Percentiles rank a stretch among this genome's conserved stretches.
Evolutionary conservation across 805 yeast genomes (phyloP).

Genomic region (Starmerella bacillaris): DNA sequence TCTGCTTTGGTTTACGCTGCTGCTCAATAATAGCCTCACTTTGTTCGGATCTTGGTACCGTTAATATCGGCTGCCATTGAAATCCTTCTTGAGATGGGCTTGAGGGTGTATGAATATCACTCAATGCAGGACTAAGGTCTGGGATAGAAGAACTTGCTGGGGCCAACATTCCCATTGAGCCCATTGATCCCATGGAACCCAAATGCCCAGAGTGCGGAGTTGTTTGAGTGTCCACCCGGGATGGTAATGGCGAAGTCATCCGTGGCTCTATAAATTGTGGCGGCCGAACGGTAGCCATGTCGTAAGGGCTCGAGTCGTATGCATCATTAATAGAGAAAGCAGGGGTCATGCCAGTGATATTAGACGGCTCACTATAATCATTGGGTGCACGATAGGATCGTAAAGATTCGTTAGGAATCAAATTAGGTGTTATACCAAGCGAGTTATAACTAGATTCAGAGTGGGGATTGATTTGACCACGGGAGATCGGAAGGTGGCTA

Average conservation of each 20-base stretch:
- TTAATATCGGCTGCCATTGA: conserved; percentile 25
- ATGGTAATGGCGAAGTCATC: too few species aligned
- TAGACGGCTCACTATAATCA: background rate
- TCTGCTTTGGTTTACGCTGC: conserved; percentile 22
- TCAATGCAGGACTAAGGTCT: conserved; percentile 11
- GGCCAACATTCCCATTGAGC: too few species aligned
- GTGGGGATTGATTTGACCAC: too few species aligned
- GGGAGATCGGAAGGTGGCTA: too few species aligned
- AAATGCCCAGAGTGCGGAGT: too few species aligned
- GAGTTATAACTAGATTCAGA: background rate
- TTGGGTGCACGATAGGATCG: background rate
- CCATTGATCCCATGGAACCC: too few species aligned
- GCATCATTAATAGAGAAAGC: background rate
- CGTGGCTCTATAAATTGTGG: background rate
- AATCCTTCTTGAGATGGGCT: conserved; percentile 9
- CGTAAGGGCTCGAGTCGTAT: background rate
- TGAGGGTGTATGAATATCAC: conserved; percentile 10
- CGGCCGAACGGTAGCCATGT: background rate
- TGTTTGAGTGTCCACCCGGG: too few species aligned
- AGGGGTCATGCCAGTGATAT: background rate
- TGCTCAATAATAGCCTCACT: conserved; percentile 21
- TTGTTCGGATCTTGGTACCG: conserved; percentile 21
- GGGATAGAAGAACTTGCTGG: conserved; percentile 4
- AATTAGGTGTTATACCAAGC: background rate
- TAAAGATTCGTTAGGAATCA: background rate